Base-by-base conservation (phyloP, 2,329 filamentous ascomycete genomes). In the Ophiostoma populinum region DNA sequence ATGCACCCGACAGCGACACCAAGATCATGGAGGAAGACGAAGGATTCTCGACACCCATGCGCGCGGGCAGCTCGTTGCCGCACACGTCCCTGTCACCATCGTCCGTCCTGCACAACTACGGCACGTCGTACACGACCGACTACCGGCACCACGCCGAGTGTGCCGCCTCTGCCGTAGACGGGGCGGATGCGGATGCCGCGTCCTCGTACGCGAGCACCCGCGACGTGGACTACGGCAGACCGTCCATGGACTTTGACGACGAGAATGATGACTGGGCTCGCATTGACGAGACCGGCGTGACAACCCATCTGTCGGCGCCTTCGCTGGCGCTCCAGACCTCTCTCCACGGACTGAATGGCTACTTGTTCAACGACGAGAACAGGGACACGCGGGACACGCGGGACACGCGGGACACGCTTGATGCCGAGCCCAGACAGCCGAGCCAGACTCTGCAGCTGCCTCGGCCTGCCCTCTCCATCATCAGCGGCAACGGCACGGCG, bases 11-110 rank as follows among this genome's bases (percentile, higher is more conserved):
- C 39, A 62, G 56, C 16, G 62, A 64, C 32, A 61, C 63, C 29
- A 65, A 59, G 43, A 77, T 76, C 32, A 61, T 69, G 51, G 71
- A 76, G 49, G 71, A 76, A 39, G 70, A 76, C 38, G 72, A 76
- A 47, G 61, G 54, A 20, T 52, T 57, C 18, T 50, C 62, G 9
- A 74, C 69, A 6, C 68, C 70, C 7, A 55, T 65, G 27, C 56
- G 59, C 20, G 13, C 22, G 2, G 24, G 25, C 10, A 13, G 12
- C 6, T 4, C 19, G 16, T n/a, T 12, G 15, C 30, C 37, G 3
- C n/a, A 28, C 6, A 35, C 28, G 11, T 35, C 32, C 7, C 21
- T 26, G 2, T 33, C 37, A 2, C 37, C 37, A 11, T 27, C 34
- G 7, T 30, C 37, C 7, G 37, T 30, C 13, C 19, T 39, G 21